Conservation (phyloP, 2,329 filamentous ascomycete genomes). For the Penicillium carneum region DNA sequence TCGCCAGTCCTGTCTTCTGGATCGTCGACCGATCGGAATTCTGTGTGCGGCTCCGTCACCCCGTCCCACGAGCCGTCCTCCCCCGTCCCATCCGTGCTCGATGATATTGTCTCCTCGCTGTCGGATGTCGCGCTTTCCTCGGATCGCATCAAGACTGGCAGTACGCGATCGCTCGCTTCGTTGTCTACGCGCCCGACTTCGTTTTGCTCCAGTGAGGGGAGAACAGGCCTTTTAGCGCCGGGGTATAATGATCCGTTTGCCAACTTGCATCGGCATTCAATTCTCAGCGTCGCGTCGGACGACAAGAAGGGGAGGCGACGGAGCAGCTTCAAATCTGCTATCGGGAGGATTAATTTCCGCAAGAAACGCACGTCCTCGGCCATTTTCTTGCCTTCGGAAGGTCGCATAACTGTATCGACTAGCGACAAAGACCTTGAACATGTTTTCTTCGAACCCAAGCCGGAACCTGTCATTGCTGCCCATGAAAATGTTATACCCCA, state of each 20-base stretch:
- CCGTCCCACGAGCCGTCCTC: constrained; percentile 33
- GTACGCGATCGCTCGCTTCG: constrained; percentile 49
- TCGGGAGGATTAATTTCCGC: constrained; percentile 48
- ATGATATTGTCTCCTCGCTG: constrained; percentile 43
- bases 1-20: constrained; percentile 44
- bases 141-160: constrained; percentile 40
- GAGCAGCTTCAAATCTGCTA: constrained; percentile 45
- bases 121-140: constrained; percentile 45
- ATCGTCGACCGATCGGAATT: constrained; percentile 45
- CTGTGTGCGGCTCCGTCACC: constrained; percentile 36
- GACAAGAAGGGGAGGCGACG: constrained; percentile 43
- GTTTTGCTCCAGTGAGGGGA: constrained; percentile 48
- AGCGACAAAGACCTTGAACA: constrained; percentile 45
- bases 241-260: constrained; percentile 28
- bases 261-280: constrained; percentile 36
- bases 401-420: constrained; percentile 40
- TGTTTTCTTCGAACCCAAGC: constrained; percentile 41
- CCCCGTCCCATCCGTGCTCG: constrained; percentile 31
- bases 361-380: constrained; percentile 44
- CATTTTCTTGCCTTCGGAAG: constrained; percentile 39
- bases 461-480: constrained; percentile 10
- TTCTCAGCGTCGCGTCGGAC: constrained; percentile 39
- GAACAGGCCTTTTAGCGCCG: constrained; percentile 24
- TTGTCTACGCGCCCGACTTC: constrained; percentile 52
- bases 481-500: not conserved